These are phyloP conservation scores for Arthrinium phaeospermum DNA, from an alignment of 2,329 filamentous ascomycete genomes.

Conservation along the genomic window DNA sequence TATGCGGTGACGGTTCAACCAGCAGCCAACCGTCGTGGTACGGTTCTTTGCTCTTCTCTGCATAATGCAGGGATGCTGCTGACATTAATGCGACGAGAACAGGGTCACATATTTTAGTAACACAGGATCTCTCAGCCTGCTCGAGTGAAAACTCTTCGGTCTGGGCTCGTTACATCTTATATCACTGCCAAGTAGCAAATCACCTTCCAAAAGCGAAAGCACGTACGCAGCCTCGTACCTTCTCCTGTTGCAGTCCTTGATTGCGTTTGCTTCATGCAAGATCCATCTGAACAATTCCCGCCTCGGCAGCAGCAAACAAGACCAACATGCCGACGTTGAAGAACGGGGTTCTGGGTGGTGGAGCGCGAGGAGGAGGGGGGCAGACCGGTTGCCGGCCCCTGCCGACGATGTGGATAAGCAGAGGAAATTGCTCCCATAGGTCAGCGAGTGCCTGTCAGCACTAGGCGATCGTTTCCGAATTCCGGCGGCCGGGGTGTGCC, in stretches of 20 bases:
- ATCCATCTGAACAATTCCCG: background rate
- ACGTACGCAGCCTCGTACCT: background rate
- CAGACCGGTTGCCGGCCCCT: background rate
- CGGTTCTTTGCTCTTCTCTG: background rate
- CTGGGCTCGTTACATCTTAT: background rate
- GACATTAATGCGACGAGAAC: background rate
- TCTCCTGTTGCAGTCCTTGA: background rate
- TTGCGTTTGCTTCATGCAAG: background rate
- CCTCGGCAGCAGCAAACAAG: background rate
- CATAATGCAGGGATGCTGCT: background rate
- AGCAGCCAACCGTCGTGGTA: background rate
- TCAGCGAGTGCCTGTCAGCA: background rate
- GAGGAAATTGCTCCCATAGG: background rate
- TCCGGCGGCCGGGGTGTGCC: background rate
- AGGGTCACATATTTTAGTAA: background rate
- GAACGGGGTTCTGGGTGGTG: background rate
- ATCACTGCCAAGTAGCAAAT: background rate
- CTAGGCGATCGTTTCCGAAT: background rate
- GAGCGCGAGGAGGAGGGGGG: background rate
- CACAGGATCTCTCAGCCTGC: background rate
- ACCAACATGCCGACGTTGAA: background rate
- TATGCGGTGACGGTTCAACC: background rate
- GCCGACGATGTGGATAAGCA: background rate
- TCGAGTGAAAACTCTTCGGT: background rate
- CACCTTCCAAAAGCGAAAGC: background rate